These are phyloP conservation scores for Silene uniflora DNA, from an alignment of 148 eudicot species.

Conservation along the genomic window DNA sequence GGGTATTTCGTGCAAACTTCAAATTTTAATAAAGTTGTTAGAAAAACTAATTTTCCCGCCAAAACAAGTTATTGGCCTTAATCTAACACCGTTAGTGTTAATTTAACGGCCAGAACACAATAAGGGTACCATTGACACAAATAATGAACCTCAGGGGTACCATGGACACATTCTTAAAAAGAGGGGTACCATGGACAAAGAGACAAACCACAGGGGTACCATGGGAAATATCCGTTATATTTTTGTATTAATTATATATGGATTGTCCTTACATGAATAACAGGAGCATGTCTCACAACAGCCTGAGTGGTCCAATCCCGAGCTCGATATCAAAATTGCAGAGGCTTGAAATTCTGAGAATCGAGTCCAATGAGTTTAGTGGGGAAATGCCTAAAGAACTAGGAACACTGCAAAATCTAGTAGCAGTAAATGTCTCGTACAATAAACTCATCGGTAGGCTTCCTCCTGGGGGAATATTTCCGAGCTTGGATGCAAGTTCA, in stretches of 20 bases:
- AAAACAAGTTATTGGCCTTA: no score
- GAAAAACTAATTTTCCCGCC: no score
- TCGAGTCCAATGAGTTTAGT: constrained; percentile 69
- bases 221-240: no score
- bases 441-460: constrained; percentile 81
- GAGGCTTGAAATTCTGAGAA: constrained; percentile 69
- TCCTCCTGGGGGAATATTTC: constrained; percentile 68
- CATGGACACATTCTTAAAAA: no score
- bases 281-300: constrained; percentile 91
- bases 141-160: no score
- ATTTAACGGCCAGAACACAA: no score
- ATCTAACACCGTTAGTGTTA: no score
- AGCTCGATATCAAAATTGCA: constrained; percentile 56
- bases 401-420: constrained; percentile 54
- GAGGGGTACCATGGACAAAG: no score
- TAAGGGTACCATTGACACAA: no score
- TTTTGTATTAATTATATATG: constrained; percentile 9
- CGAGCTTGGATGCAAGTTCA: constrained; percentile 60
- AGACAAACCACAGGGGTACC: no score
- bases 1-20: no score
- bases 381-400: constrained; percentile 92
- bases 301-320: constrained; percentile 69
- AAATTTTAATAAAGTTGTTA: no score
- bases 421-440: constrained; percentile 76
- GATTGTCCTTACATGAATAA: constrained; percentile 12